A percentile compares a stretch with the other conserved stretches of the same genome.
Conservation (phyloP, 2,329 filamentous ascomycete species). For the Dactylellina drechsleri region DNA sequence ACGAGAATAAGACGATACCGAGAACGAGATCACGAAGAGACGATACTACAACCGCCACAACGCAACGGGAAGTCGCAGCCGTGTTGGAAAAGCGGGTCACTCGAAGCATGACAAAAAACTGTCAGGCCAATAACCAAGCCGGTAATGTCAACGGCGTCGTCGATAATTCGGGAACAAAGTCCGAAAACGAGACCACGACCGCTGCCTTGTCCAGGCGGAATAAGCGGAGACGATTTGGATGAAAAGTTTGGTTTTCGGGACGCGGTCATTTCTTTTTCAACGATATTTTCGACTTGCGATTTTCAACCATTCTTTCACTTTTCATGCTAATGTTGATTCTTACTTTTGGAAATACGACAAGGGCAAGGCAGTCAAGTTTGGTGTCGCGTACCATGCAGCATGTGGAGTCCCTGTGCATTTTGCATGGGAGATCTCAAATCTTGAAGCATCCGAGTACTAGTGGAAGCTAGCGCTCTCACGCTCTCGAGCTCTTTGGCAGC, state of each 20-base stretch:
- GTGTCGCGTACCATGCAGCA: slow-evolving; percentile 3
- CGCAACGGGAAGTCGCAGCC: slow-evolving; percentile 30
- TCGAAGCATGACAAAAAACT: slow-evolving; percentile 47
- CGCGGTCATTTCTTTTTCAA: too few species aligned
- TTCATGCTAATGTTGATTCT: too few species aligned
- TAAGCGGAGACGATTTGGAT: slow-evolving; percentile 53
- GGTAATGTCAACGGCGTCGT: neutral
- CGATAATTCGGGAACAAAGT: too few species aligned
- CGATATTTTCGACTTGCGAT: too few species aligned
- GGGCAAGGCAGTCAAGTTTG: slow-evolving; percentile 16
- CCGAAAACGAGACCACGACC: neutral
- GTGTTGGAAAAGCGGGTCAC: slow-evolving; percentile 50
- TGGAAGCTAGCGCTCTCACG: neutral
- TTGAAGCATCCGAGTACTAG: slow-evolving; percentile 27
- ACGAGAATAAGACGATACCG: slow-evolving; percentile 21
- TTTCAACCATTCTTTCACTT: neutral
- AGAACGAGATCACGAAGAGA: slow-evolving; percentile 5
- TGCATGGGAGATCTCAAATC: slow-evolving; percentile 52
- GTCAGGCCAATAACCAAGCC: neutral
- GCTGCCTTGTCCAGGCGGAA: slow-evolving; percentile 33
- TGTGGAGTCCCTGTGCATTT: slow-evolving; percentile 39
- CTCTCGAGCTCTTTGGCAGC: too few species aligned
- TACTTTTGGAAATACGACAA: neutral
- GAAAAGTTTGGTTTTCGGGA: slow-evolving; percentile 25
- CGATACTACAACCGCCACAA: neutral